Evolutionary conservation across 2,329 filamentous ascomycete species (phyloP), one percentile per base, ranked within the genome.

Genomic region (Aspergillus awamori): DNA sequence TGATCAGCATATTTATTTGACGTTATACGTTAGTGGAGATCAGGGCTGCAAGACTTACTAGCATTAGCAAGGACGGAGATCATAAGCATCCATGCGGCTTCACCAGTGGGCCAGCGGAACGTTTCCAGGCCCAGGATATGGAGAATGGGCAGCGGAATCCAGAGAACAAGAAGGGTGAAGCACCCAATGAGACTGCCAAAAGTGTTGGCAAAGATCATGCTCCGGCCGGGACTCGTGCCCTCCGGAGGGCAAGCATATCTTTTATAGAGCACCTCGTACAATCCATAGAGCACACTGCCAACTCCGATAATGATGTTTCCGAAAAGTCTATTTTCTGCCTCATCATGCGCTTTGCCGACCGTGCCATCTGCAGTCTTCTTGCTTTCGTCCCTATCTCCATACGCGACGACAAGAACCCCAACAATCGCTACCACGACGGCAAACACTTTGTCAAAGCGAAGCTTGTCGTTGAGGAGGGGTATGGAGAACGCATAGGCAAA

Each of bases 201-300:
- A 0, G 91, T 89, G 74, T 96, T 98, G 70, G 95, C 93, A 69
- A 99, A 98, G 62, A 98, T 88, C 83, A 96, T 95, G 69, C 93
- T 93, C n/a, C 93, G 87, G n/a, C 86, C 87, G 0, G 95, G 87
- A 47, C 86, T 89, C 57, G 89, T 91, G 53, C 93, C 93, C 67
- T 97, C 93, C 0, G 95, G 95, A 10, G 95, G 95, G 74, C 95
- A 99, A 13, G 94, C 94, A 62, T 89, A 88, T 62, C 89, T 88
- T 82, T 99, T 99, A 81, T 99, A 99, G 41, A 99, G 78, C 5
- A 99, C 95, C 77, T 99, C 95, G 77, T 99, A 99, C 52, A 99
- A 88, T 0, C 95, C 95, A 76, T 99, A 99, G 17, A 99, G 84
- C 6, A 99, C 88, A 66, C 90, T 95, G 8, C 95, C 95, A 24